Conservation (phyloP, 345 rosid genomes). For the Psidium guajava region DNA sequence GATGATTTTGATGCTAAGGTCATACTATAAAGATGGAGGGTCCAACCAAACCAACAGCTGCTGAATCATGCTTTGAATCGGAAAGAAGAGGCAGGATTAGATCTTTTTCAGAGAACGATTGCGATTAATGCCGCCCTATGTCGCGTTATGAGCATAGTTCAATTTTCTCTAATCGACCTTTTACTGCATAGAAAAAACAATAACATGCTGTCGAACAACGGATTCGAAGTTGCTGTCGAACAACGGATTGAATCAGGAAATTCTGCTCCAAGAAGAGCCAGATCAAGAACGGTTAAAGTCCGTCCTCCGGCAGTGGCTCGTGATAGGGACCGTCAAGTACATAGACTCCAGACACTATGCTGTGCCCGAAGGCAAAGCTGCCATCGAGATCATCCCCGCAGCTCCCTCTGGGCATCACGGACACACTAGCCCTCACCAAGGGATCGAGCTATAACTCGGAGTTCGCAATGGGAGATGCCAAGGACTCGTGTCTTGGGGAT, state of each 20-base stretch:
- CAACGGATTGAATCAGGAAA: not conserved
- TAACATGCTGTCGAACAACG: not conserved
- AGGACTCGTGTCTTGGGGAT: not conserved
- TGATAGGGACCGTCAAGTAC: not conserved
- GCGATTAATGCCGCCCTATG: not conserved
- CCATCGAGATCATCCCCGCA: not conserved
- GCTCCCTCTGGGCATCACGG: not conserved
- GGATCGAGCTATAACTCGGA: not conserved
- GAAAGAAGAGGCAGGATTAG: not conserved
- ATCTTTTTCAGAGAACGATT: not conserved
- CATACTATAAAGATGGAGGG: too few species aligned
- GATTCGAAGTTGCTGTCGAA: not conserved
- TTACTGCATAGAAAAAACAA: not conserved
- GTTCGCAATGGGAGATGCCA: not conserved
- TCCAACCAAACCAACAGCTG: too few species aligned
- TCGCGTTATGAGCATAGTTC: not conserved
- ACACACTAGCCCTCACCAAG: not conserved
- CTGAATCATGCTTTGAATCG: not conserved
- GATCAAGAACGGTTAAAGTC: not conserved
- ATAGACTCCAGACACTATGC: not conserved
- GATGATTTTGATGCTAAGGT: too few species aligned
- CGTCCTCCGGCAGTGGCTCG: not conserved
- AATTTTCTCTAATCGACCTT: not conserved
- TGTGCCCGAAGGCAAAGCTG: not conserved
- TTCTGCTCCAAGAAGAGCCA: not conserved